These are phyloP conservation scores for Jimgerdemannia flammicorona DNA, from an alignment of 192 early-diverging fungal genomes.

Conservation along the genomic window DNA sequence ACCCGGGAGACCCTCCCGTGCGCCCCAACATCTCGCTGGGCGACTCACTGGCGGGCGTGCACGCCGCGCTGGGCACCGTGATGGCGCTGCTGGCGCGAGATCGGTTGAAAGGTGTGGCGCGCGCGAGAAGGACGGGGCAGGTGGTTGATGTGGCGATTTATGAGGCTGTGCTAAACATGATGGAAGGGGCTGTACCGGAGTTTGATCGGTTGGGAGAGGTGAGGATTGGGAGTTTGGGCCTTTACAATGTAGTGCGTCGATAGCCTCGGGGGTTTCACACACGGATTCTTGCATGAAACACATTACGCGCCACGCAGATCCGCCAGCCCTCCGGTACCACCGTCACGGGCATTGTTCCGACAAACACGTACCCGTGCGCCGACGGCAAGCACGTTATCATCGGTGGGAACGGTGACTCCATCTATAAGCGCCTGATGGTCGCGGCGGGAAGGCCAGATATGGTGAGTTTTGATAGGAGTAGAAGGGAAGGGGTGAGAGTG, in stretches of 20 bases:
- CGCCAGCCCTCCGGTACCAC: constrained; percentile 49
- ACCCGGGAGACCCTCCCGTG: constrained; percentile 36
- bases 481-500: no score
- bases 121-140: constrained; percentile 26
- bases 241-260: no score
- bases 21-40: constrained; percentile 49
- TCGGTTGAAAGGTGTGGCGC: no score
- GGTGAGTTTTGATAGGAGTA: no score
- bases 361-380: constrained; percentile 38
- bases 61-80: constrained; percentile 39
- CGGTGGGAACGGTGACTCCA: constrained; percentile 46
- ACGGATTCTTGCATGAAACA: no score
- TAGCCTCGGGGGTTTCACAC: no score
- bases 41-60: constrained; percentile 46
- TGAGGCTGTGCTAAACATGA: constrained; percentile 45
- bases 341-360: constrained; percentile 48
- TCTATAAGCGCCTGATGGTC: constrained; percentile 42
- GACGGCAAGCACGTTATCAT: constrained; percentile 48
- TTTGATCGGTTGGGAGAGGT: constrained; percentile 42
- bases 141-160: constrained; percentile 50
- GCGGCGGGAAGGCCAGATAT: constrained; percentile 39
- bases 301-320: constrained; percentile 13
- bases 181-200: constrained; percentile 46
- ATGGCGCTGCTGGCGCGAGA: constrained; percentile 28
- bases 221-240: neutral